Evolutionary conservation across 73 alveolate genomes (phyloP), one percentile per base, ranked within the genome.

Genomic region (Uronychia binucleata): DNA sequence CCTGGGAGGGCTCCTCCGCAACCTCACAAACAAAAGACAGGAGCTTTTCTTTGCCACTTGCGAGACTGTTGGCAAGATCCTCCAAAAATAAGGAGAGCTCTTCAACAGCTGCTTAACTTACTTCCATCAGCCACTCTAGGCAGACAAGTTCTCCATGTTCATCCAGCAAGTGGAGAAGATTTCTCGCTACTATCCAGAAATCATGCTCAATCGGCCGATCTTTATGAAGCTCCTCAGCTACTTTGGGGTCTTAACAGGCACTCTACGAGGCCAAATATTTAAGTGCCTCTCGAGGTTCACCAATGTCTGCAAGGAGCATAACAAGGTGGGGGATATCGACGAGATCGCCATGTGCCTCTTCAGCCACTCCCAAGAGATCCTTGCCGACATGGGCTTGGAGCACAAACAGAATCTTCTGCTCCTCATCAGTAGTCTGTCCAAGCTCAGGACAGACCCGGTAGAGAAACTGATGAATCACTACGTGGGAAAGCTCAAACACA

Each of bases 61-160:
- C 77, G 95, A 90, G 67, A 78, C 88, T 28, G 57, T 90, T 27
- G 94, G 94, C 14, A 88, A 88, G 59, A 82, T 77, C 34, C 80
- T 88, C 1, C 57, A 34, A 11, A 46, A 57, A 57, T 60, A 88
- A 28, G 78, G 85, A 34, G 58, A 35, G 28, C 77, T 75, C 33
- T 32, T 77, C 1, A 35, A 35, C 25, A 74, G 35, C 14, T 14
- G 79, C 31, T 29, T 11, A 11, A 46, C 5, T 11, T 46, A 11
- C 67, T 19, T 46, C 19, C n/a, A 46, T 5, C 5, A 19, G n/a
- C 67, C 67, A 46, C 67, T 46, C 5, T 5, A 5, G n/a, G 5
- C 5, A 19, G 67, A 46, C 19, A 46, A 46, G 19, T 19, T 46
- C 19, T 46, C 67, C 5, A 19, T 46, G 19, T 81, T 0, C 30